Evolutionary conservation across 257 asterid species (phyloP), one percentile per base, ranked within the genome.

Genomic region (Plectranthus barbatus): DNA sequence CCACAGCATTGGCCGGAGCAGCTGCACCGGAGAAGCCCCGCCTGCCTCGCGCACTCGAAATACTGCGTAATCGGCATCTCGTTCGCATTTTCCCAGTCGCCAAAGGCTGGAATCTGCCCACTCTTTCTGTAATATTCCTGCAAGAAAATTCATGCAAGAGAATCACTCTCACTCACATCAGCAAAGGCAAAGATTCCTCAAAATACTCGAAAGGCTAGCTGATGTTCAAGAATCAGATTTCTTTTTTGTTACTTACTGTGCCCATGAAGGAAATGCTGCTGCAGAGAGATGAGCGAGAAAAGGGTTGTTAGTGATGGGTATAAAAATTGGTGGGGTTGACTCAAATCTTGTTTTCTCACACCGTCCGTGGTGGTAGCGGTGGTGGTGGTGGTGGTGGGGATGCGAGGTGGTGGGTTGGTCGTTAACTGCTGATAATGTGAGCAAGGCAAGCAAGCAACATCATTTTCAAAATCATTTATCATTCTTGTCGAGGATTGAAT

Each of bases 81-180:
- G n/a, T 73, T 77, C 0, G 86, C 81, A 21, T 50, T 74, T 11
- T 88, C 96, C 96, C 94, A 88, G 71, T 85, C 81, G 0, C 96
- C 96, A 63, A 88, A 88, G 2, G 81, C 87, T 10, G 96, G 94
- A 46, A 88, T 88, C 36, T 80, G 87, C 4, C 94, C 87, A 66
- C 91, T 83, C 73, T 76, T 81, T 61, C 79, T 75, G 37, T 56
- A 64, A 29, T 77, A 57, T 17, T 76, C 82, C 80, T 77, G 64
- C 3, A 60, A 31, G 24, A 9, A 13, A 26, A 26, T n/a, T n/a
- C 5, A 9, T 18, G 11, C 39, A 48, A 23, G 54, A 7, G 0
- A 14, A 48, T 17, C 40, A 51, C n/a, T 44, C 62, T 67, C 70
- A 39, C n/a, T 19, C 57, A 7, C 31, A 48, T 1, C 18, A 48